These are phyloP conservation scores for Aspergillus sp. DNA, from an alignment of 2,329 filamentous ascomycete genomes.

Conservation along the genomic window DNA sequence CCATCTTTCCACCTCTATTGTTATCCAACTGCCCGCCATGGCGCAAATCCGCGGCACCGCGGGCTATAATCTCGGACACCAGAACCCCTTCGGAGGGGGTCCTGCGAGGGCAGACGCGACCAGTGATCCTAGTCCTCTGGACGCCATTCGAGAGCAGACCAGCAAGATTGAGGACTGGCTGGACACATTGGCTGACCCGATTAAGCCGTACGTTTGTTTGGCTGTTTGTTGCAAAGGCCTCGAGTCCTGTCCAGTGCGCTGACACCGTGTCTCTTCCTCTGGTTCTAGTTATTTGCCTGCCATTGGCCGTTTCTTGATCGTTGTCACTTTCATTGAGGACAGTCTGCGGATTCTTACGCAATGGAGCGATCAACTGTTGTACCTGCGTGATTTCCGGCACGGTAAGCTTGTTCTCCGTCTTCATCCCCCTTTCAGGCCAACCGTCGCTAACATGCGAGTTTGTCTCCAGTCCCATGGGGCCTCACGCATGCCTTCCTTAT, in stretches of 20 bases:
- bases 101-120: slow-evolving; percentile 51
- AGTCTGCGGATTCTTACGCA: slow-evolving; percentile 92
- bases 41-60: slow-evolving; percentile 57
- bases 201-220: slow-evolving; percentile 72
- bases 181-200: slow-evolving; percentile 76
- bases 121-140: slow-evolving; percentile 67
- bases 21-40: slow-evolving; percentile 27
- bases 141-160: slow-evolving; percentile 85
- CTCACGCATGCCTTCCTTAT: slow-evolving; percentile 90
- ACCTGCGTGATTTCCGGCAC: slow-evolving; percentile 83
- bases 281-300: slow-evolving; percentile 72
- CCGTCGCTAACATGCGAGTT: slow-evolving; percentile 1
- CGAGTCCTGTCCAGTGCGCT: slow-evolving; percentile 8
- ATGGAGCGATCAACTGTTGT: slow-evolving; percentile 90
- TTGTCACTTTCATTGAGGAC: slow-evolving; percentile 97
- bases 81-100: slow-evolving; percentile 61
- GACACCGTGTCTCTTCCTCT: slow-evolving; percentile 23
- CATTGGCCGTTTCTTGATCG: slow-evolving; percentile 93
- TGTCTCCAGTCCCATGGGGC: slow-evolving; percentile 65
- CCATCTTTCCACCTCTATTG: slow-evolving; percentile 4
- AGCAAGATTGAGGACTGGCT: slow-evolving; percentile 96
- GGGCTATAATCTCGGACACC: slow-evolving; percentile 73
- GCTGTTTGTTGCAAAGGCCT: not conserved
- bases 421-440: not conserved
- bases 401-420: slow-evolving; percentile 53